These are phyloP conservation scores for Fusarium newnesense DNA, from an alignment of 2,329 filamentous ascomycete genomes.

Conservation along the genomic window DNA sequence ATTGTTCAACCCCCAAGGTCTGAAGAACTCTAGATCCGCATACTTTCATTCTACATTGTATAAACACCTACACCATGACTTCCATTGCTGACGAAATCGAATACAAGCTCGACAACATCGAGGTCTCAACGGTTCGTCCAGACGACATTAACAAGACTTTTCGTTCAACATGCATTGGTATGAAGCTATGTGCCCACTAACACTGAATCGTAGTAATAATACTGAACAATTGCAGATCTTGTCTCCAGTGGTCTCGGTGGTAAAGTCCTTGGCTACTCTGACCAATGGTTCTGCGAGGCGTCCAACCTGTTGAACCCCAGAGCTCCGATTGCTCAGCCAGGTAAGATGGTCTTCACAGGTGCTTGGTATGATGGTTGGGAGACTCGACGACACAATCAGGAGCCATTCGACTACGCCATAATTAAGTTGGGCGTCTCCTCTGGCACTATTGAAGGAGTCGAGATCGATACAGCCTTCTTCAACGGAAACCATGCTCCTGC, in stretches of 20 bases:
- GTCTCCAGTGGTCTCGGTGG: slow-evolving; percentile 70
- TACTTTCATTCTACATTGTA: background rate
- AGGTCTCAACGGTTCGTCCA: slow-evolving; percentile 59
- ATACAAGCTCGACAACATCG: slow-evolving; percentile 67
- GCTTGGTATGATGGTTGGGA: slow-evolving; percentile 80
- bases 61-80: slow-evolving; percentile 43
- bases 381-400: slow-evolving; percentile 72
- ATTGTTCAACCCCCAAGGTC: background rate
- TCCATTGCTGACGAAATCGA: slow-evolving; percentile 57
- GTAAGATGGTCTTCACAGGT: slow-evolving; percentile 75
- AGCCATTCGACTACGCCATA: slow-evolving; percentile 74
- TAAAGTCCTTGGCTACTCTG: slow-evolving; percentile 72
- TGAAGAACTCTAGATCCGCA: background rate
- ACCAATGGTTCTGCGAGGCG: slow-evolving; percentile 76
- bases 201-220: background rate
- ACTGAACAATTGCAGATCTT: slow-evolving; percentile 59
- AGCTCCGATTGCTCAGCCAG: slow-evolving; percentile 69
- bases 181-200: slow-evolving; percentile 34
- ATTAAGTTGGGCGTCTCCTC: slow-evolving; percentile 75
- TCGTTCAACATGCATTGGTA: slow-evolving; percentile 70
- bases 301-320: slow-evolving; percentile 72
- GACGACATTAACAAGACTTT: slow-evolving; percentile 71
- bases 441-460: slow-evolving; percentile 77
- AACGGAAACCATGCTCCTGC: slow-evolving; percentile 84
- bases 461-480: slow-evolving; percentile 86